phyloP scores from a whole-genome alignment of 2,329 filamentous ascomycete genomes.

The Juglanconis oblonga region DNA sequence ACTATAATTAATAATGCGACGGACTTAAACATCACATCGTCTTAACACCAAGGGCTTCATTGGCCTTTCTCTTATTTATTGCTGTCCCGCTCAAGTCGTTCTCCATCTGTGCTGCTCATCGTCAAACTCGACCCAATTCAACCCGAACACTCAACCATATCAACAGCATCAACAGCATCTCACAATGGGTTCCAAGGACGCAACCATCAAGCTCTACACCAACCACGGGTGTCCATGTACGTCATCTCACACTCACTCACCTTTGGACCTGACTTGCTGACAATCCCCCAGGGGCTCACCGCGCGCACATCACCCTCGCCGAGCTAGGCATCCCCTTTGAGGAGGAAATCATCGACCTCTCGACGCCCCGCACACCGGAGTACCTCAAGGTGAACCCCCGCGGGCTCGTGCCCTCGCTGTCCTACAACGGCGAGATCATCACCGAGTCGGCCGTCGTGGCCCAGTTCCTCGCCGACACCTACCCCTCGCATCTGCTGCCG shows the following conservation, averaged over 20 bases:
- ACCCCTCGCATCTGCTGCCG: constrained; percentile 66
- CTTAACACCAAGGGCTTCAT: too few species aligned
- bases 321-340: constrained; percentile 66
- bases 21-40: not conserved
- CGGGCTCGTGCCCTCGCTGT: constrained; percentile 70
- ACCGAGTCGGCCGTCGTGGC: constrained; percentile 72
- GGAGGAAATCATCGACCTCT: constrained; percentile 71
- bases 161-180: not conserved
- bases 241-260: constrained; percentile 8
- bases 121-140: too few species aligned
- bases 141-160: not conserved
- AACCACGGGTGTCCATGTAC: constrained; percentile 65
- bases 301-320: constrained; percentile 68
- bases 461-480: constrained; percentile 67
- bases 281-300: constrained; percentile 56
- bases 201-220: constrained; percentile 66
- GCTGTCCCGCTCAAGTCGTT: too few species aligned
- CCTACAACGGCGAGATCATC: constrained; percentile 65
- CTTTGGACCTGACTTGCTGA: not conserved
- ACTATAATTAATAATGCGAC: not conserved
- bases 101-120: too few species aligned
- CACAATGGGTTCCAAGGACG: constrained; percentile 28
- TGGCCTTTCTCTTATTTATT: too few species aligned
- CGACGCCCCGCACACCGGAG: constrained; percentile 64
- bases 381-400: constrained; percentile 78